Percentiles rank a stretch among this genome's conserved stretches.
Evolutionary conservation across 2,329 filamentous ascomycete species (phyloP).

Genomic region (Madurella mycetomatis): DNA sequence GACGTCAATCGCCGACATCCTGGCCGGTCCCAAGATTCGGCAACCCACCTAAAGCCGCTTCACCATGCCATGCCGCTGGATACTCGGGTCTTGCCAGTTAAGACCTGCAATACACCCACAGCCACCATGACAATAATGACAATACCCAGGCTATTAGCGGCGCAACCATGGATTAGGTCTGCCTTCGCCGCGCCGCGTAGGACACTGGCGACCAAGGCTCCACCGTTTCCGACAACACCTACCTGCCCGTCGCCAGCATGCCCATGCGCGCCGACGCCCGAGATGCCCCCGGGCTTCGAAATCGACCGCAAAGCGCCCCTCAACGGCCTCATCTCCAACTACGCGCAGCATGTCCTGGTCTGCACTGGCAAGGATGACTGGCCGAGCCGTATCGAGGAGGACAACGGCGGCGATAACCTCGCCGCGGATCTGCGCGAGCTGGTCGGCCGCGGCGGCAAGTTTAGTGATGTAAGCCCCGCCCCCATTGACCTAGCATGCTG

Average conservation of each 20-base stretch:
- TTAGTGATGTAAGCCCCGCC: constrained; percentile 55
- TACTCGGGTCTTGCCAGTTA: not conserved
- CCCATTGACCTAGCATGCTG: not conserved
- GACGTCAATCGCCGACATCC: not conserved
- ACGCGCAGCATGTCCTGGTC: constrained; percentile 77
- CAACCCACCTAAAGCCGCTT: not conserved
- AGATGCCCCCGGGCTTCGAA: constrained; percentile 61
- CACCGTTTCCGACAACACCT: constrained; percentile 41
- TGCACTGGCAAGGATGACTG: constrained; percentile 79
- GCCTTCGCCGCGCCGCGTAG: not conserved
- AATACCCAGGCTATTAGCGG: constrained; percentile 1
- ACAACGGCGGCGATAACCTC: constrained; percentile 62
- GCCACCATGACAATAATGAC: constrained; percentile 18
- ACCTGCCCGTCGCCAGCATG: constrained; percentile 74
- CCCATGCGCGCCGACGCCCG: constrained; percentile 62
- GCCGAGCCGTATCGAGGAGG: constrained; percentile 79
- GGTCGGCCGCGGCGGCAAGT: constrained; percentile 61
- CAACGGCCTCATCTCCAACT: constrained; percentile 71
- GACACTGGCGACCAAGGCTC: constrained; percentile 21
- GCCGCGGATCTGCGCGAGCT: constrained; percentile 68
- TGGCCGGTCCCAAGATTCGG: constrained; percentile 1
- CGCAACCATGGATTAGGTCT: constrained; percentile 6
- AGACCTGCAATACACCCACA: not conserved
- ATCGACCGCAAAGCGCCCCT: constrained; percentile 70
- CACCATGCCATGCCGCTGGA: constrained; percentile 4